phyloP scores from a whole-genome alignment of 192 early-diverging fungal species.

The Rhizoclosmatium sp. region DNA sequence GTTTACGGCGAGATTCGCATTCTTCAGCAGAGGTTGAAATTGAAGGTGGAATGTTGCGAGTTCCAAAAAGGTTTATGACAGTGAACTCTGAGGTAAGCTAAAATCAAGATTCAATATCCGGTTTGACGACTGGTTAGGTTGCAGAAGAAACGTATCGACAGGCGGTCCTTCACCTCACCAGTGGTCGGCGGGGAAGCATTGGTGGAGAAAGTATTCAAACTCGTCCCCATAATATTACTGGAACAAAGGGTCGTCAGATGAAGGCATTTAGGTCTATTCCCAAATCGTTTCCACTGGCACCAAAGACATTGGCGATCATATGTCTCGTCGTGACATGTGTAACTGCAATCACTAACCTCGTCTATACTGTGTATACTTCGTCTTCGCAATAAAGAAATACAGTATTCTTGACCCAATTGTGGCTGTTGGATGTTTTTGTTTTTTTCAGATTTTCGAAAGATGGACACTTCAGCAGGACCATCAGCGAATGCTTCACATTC shows the following conservation, averaged over 20 bases:
- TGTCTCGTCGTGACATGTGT: constrained; percentile 27
- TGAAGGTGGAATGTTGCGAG: background rate
- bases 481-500: no score
- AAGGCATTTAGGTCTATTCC: constrained; percentile 42
- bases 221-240: background rate
- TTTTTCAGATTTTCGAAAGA: no score
- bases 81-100: background rate
- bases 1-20: background rate
- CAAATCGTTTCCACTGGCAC: constrained; percentile 27
- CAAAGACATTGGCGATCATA: constrained; percentile 22
- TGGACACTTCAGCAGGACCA: no score
- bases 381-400: background rate
- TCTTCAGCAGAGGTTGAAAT: background rate
- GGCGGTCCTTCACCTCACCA: background rate
- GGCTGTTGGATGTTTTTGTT: no score
- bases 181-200: background rate
- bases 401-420: no score
- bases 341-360: constrained; percentile 18
- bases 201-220: background rate
- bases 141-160: background rate
- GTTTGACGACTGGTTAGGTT: background rate
- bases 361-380: constrained; percentile 5
- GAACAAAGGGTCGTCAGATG: background rate
- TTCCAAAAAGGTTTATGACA: background rate
- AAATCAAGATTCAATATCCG: background rate